A percentile compares a stretch with the other conserved stretches of the same genome.
Conservation (phyloP, 2,329 filamentous ascomycete genomes). For the Apiospora koreana region DNA sequence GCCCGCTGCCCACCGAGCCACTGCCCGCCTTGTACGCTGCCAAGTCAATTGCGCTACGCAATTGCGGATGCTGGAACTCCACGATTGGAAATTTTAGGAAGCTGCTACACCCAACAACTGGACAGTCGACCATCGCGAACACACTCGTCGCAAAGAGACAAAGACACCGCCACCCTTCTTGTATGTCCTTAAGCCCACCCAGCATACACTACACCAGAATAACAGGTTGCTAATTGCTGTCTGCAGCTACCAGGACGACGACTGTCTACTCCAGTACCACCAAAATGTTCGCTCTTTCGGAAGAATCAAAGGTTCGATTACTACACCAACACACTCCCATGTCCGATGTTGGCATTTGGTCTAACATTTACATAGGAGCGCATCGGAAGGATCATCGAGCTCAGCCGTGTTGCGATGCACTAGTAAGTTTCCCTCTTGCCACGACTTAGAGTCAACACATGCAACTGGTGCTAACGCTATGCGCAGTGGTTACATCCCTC, state of each 20-base stretch:
- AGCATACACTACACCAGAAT: too few species aligned
- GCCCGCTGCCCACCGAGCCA: too few species aligned
- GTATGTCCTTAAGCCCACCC: not conserved
- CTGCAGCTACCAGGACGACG: not conserved
- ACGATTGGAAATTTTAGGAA: conserved; percentile 11
- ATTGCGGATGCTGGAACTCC: conserved; percentile 4
- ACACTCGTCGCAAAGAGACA: not conserved
- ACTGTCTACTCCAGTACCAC: not conserved
- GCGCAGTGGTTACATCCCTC: conserved; percentile 84
- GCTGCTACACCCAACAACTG: not conserved
- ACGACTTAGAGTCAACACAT: not conserved
- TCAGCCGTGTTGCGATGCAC: conserved; percentile 91
- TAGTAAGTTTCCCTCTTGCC: conserved; percentile 65
- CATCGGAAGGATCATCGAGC: conserved; percentile 94
- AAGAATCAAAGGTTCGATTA: conserved; percentile 85
- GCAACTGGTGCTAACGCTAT: conserved; percentile 35
- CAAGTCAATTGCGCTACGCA: conserved; percentile 1
- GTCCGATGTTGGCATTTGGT: not conserved
- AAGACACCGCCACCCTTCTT: not conserved
- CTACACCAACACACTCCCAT: not conserved
- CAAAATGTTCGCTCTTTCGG: conserved; percentile 72
- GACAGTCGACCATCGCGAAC: not conserved
- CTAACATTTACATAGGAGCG: conserved; percentile 68
- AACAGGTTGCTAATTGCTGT: not conserved
- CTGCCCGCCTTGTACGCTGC: not conserved